phyloP scores from a whole-genome alignment of 116 monocot species.

The Zostera marina region DNA sequence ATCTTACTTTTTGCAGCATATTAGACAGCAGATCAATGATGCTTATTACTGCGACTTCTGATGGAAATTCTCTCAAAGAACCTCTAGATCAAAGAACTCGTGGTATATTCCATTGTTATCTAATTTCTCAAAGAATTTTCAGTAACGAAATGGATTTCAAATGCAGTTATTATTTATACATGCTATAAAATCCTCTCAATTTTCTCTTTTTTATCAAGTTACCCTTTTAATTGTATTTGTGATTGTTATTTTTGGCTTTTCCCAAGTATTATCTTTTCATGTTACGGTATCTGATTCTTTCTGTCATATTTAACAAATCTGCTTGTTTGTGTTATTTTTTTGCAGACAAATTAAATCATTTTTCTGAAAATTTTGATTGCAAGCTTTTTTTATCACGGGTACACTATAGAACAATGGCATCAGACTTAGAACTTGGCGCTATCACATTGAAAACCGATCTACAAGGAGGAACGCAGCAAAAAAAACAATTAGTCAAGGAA shows the following conservation, averaged over 20 bases:
- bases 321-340: conserved; percentile 5
- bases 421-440: conserved; percentile 87
- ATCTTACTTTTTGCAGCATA: conserved; percentile 32
- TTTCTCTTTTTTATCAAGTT: too few species aligned
- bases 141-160: too few species aligned
- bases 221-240: too few species aligned
- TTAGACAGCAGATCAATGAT: conserved; percentile 84
- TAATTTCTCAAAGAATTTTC: background rate
- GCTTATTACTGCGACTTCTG: conserved; percentile 65
- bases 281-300: background rate
- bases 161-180: too few species aligned
- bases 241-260: too few species aligned
- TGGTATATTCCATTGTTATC: conserved; percentile 24
- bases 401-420: conserved; percentile 73
- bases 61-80: conserved; percentile 31
- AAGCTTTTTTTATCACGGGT: conserved; percentile 79
- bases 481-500: conserved; percentile 93
- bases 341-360: conserved; percentile 83
- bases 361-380: conserved; percentile 77
- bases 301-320: background rate
- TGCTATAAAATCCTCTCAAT: too few species aligned
- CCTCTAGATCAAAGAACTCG: conserved; percentile 38
- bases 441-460: conserved; percentile 74
- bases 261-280: background rate
- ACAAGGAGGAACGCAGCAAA: conserved; percentile 95